Evolutionary conservation across 306 rosid genomes (phyloP).

Genomic region (Dryas alaskensis): DNA sequence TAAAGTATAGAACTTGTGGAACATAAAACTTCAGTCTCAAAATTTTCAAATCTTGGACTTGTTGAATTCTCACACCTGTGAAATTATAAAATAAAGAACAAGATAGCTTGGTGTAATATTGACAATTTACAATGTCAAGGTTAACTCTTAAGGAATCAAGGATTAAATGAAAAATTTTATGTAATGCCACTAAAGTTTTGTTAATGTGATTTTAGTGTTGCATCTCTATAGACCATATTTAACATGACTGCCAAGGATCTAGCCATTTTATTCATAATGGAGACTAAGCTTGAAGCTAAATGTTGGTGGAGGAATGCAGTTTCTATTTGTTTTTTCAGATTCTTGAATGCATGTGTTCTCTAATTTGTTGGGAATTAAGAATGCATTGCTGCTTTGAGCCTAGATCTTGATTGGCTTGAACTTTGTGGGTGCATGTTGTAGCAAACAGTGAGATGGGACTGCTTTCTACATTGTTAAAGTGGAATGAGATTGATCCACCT

Average conservation of each 20-base stretch:
- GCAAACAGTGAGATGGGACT: conserved; percentile 63
- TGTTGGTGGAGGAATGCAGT: neutral
- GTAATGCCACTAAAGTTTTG: no score
- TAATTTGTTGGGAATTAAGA: neutral
- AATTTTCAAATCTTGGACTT: no score
- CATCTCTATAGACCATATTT: neutral
- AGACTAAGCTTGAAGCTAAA: neutral
- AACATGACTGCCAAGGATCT: neutral
- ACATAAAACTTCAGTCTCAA: no score
- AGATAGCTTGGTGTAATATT: neutral
- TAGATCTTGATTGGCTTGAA: conserved; percentile 1
- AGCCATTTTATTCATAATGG: neutral
- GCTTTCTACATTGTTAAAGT: conserved; percentile 59
- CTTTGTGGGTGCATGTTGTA: neutral
- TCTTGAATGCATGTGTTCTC: neutral
- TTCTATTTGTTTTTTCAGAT: neutral
- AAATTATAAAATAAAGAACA: neutral
- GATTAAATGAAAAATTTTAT: no score
- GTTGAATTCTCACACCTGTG: neutral
- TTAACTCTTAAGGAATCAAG: neutral
- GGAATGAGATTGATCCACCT: conserved; percentile 75
- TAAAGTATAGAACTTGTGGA: no score
- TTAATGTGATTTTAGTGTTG: neutral
- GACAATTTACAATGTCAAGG: neutral
- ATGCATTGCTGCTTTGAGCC: neutral